Base-by-base conservation (phyloP, 2,329 filamentous ascomycete species). In the Teratosphaeria epicoccoides region DNA sequence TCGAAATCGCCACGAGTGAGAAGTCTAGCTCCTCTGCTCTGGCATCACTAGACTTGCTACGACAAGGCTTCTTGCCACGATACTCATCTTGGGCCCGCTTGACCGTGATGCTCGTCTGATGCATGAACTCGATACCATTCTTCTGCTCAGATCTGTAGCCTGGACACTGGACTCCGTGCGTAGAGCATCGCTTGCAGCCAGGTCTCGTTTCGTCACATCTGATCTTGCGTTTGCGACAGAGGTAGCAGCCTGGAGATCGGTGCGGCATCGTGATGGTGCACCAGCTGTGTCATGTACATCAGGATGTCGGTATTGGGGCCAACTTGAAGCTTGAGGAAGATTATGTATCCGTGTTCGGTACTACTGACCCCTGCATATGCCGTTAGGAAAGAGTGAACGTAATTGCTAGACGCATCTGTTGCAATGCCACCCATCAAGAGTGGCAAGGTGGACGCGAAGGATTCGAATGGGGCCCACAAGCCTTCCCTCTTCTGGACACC, bases 161-260 rank as follows among this genome's bases (percentile, higher is more conserved):
- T 9, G 61, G 58, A 52, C 64, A 67, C 4, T 54, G 46, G 20
- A 65, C 63, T 28, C 62, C 59, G 51, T 66, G 63, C 12, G 59
- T 64, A 14, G 55, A 57, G 55, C 64, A 66, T 20, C 61, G 58
- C 44, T 60, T 52, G 51, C 64, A 67, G 12, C 52, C 51, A 17
- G 64, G 64, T 10, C 64, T 56, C 9, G 47, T 56, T 47, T 63
- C 60, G 50, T 67, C 64, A 52, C 64, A 67, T 29, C 62, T 56
- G 33, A 67, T 63, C 51, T 66, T 67, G 20, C 64, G 56, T 50
- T 61, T 62, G 28, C 64, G 56, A 47, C 64, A 67, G 17, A 55
- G 63, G 9, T 50, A 57, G 53, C 64, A 67, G 47, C 64, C 64
- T 9, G 62, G 55, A 20, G 63, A 66, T 45, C 61, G 61, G 37